Conservation (phyloP, 2,329 filamentous ascomycete genomes). For the Dactylella cylindrospora region DNA sequence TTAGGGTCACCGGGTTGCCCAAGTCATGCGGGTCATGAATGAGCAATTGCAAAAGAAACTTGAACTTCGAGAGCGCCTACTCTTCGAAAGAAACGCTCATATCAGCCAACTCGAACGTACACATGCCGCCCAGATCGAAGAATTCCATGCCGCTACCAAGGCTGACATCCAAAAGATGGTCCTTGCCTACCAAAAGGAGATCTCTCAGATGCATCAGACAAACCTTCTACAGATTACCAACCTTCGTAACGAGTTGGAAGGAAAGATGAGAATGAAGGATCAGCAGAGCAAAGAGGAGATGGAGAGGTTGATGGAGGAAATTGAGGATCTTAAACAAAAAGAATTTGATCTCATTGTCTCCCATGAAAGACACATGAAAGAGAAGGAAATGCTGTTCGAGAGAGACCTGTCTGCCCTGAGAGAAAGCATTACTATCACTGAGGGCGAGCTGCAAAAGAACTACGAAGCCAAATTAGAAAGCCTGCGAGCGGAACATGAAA, state of each 20-base stretch:
- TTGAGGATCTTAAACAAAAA: conserved; percentile 19
- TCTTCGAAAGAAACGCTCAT: conserved; percentile 41
- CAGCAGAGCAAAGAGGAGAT: conserved; percentile 21
- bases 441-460: conserved; percentile 38
- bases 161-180: conserved; percentile 41
- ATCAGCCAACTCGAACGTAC: conserved; percentile 43
- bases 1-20: conserved; percentile 39
- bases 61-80: conserved; percentile 37
- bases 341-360: conserved; percentile 24
- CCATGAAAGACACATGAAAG: conserved; percentile 21
- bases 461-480: conserved; percentile 37
- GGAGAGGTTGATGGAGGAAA: conserved; percentile 17
- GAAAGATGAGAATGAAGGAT: conserved; percentile 20
- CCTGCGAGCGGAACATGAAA: conserved; percentile 29
- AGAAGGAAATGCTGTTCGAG: conserved; percentile 36
- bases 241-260: conserved; percentile 40
- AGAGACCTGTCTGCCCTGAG: conserved; percentile 24
- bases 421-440: conserved; percentile 35
- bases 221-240: conserved; percentile 42
- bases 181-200: conserved; percentile 35
- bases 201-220: conserved; percentile 41
- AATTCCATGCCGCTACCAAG: conserved; percentile 44
- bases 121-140: conserved; percentile 40
- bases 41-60: conserved; percentile 44
- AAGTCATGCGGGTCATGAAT: conserved; percentile 45